Evolutionary conservation across 2,329 filamentous ascomycete species (phyloP).

Genomic region (Leptographium radiaticola): DNA sequence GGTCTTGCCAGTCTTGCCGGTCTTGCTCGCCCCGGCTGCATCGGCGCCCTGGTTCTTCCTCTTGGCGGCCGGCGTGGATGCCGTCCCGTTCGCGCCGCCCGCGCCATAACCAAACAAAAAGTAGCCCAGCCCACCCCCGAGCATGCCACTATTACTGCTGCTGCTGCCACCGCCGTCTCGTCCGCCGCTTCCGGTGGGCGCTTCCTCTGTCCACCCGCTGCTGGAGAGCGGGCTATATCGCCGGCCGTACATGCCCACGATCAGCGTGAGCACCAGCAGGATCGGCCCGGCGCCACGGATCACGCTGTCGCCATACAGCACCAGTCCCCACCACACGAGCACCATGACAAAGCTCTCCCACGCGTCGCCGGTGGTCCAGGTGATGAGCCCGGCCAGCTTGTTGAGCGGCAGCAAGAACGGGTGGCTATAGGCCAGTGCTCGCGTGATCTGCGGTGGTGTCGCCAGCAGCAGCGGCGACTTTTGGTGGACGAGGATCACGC

Average conservation of each 20-base stretch:
- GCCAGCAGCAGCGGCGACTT: conserved; percentile 88
- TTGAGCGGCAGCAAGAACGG: conserved; percentile 87
- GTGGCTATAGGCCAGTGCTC: conserved; percentile 89
- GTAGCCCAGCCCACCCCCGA: conserved; percentile 8
- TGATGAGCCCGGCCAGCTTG: conserved; percentile 69
- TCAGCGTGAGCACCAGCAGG: conserved; percentile 64
- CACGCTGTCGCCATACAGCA: conserved; percentile 77
- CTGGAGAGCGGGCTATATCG: conserved; percentile 84
- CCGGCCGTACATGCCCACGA: conserved; percentile 83
- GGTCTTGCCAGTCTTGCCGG: too few relatives aligned
- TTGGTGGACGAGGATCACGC: conserved; percentile 89
- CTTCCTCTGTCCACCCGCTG: conserved; percentile 53
- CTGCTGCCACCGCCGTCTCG: conserved; percentile 49
- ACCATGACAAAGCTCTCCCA: conserved; percentile 96
- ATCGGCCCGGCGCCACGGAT: conserved; percentile 73
- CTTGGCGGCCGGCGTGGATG: conserved; percentile 13
- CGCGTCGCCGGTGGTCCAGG: conserved; percentile 85
- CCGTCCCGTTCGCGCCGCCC: conserved; percentile 43
- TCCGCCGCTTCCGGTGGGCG: conserved; percentile 15
- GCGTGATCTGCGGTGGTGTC: conserved; percentile 87
- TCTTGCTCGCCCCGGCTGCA: conserved; percentile 9
- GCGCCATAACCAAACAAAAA: conserved; percentile 68
- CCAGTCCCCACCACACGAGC: conserved; percentile 70
- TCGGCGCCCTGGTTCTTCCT: conserved; percentile 18
- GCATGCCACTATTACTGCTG: neutral